These are phyloP conservation scores for Geranium rotundifolium DNA, from an alignment of 345 rosid genomes.

Conservation along the genomic window DNA sequence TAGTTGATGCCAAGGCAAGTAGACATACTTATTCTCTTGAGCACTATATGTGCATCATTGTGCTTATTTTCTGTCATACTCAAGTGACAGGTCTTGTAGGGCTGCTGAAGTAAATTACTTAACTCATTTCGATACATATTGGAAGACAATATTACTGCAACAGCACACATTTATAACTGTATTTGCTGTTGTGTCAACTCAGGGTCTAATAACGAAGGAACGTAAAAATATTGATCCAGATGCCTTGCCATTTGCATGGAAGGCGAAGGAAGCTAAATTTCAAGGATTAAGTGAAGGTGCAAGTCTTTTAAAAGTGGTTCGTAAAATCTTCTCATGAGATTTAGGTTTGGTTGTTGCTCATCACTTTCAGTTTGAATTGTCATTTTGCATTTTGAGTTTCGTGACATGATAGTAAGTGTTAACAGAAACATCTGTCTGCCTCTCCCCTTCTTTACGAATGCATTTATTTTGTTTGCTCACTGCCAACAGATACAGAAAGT, in stretches of 20 bases:
- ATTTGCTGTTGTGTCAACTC: conserved; percentile 15
- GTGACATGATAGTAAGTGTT: background rate
- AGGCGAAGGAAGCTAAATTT: conserved; percentile 60
- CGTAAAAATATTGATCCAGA: conserved; percentile 69
- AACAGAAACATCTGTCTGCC: too few species aligned
- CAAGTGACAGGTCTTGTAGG: too few species aligned
- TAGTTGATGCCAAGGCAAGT: conserved; percentile 85
- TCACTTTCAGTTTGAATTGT: background rate
- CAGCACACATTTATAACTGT: background rate
- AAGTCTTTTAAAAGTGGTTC: conserved; percentile 79
- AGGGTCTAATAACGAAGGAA: conserved; percentile 89
- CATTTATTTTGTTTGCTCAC: background rate
- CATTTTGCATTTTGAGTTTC: background rate
- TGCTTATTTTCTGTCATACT: background rate
- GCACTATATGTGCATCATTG: background rate
- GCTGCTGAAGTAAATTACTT: background rate
- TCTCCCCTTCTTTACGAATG: background rate
- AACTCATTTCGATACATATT: background rate
- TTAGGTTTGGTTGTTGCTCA: background rate
- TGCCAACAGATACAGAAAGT: conserved; percentile 65
- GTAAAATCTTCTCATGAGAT: conserved; percentile 11
- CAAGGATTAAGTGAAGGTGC: conserved; percentile 88
- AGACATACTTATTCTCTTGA: background rate
- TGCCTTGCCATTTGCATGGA: conserved; percentile 78
- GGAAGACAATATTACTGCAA: background rate